These are phyloP conservation scores for Gastrolobium bilobum DNA, from an alignment of 306 rosid species.

Conservation along the genomic window DNA sequence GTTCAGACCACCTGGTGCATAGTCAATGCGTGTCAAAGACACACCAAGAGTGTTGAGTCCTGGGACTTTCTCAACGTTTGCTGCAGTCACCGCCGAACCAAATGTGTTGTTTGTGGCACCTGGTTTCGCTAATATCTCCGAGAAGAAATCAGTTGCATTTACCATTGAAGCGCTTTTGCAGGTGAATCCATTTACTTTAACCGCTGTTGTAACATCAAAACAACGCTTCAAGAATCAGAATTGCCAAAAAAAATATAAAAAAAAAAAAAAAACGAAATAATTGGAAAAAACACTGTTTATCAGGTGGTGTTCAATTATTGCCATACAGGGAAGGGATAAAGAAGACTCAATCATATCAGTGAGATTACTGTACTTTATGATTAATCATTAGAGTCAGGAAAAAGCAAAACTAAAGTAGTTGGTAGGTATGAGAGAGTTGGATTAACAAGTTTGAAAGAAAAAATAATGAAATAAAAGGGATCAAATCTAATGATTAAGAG, in stretches of 20 bases:
- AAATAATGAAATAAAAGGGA: neutral
- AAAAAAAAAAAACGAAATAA: neutral
- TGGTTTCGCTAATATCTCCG: constrained; percentile 64
- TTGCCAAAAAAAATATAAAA: neutral
- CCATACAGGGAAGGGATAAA: neutral
- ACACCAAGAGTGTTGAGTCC: constrained; percentile 94
- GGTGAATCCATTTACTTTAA: constrained; percentile 76
- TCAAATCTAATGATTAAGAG: constrained; percentile 33
- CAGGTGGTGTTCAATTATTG: neutral
- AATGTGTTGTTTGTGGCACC: constrained; percentile 80
- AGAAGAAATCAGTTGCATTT: constrained; percentile 76
- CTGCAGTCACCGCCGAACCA: constrained; percentile 75
- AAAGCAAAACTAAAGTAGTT: constrained; percentile 38
- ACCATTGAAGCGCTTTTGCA: constrained; percentile 68
- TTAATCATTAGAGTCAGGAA: constrained; percentile 19
- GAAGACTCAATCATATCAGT: neutral
- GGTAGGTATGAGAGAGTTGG: constrained; percentile 30
- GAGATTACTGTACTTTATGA: neutral
- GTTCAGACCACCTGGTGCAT: constrained; percentile 86
- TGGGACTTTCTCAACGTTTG: constrained; percentile 74
- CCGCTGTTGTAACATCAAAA: constrained; percentile 55
- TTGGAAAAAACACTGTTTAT: neutral
- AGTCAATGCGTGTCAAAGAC: constrained; percentile 84
- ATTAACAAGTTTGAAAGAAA: constrained; percentile 28
- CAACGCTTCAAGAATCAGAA: neutral